A percentile compares a stretch with the other conserved stretches of the same genome.
Evolutionary conservation across 495 filamentous ascomycete species (phyloP).

Genomic region (Annulohypoxylon stygium): DNA sequence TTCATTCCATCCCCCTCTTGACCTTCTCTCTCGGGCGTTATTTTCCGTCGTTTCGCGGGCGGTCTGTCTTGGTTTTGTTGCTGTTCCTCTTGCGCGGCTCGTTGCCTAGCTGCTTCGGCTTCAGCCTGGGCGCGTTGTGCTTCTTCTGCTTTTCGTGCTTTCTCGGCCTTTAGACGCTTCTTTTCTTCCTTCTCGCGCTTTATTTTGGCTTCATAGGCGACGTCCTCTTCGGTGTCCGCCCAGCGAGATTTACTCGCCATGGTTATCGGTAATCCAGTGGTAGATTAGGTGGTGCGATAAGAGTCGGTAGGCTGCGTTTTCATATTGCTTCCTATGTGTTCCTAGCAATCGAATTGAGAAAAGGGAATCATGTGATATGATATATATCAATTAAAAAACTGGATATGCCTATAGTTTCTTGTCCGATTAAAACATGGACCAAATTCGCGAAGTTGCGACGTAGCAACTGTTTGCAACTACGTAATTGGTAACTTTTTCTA

Average conservation of each 20-base stretch:
- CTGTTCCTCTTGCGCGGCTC: conserved; percentile 55
- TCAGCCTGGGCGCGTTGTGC: conserved; percentile 51
- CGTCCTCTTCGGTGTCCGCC: conserved; percentile 84
- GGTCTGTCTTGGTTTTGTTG: conserved; percentile 54
- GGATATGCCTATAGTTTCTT: not conserved
- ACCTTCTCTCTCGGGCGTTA: conserved; percentile 57
- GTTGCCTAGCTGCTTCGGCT: conserved; percentile 56
- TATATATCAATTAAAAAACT: not conserved
- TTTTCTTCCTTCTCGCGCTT: conserved; percentile 93
- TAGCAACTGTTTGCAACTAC: conserved; percentile 20
- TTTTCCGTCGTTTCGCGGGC: conserved; percentile 68
- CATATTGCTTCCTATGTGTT: not conserved
- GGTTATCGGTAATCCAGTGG: conserved; percentile 25
- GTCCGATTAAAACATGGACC: not conserved
- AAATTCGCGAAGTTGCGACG: not conserved
- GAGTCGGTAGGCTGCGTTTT: conserved; percentile 16
- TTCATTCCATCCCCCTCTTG: conserved; percentile 20
- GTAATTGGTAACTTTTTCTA: conserved; percentile 30
- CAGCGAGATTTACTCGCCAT: conserved; percentile 87
- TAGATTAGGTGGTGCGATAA: conserved; percentile 15
- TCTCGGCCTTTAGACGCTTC: conserved; percentile 85
- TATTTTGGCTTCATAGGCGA: conserved; percentile 74
- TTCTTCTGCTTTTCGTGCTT: conserved; percentile 79
- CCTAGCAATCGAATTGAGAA: not conserved
- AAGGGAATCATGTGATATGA: not conserved